Percentiles rank a stretch among this genome's conserved stretches.
Evolutionary conservation across 345 rosid genomes (phyloP).

Genomic region (Lepidium sativum): DNA sequence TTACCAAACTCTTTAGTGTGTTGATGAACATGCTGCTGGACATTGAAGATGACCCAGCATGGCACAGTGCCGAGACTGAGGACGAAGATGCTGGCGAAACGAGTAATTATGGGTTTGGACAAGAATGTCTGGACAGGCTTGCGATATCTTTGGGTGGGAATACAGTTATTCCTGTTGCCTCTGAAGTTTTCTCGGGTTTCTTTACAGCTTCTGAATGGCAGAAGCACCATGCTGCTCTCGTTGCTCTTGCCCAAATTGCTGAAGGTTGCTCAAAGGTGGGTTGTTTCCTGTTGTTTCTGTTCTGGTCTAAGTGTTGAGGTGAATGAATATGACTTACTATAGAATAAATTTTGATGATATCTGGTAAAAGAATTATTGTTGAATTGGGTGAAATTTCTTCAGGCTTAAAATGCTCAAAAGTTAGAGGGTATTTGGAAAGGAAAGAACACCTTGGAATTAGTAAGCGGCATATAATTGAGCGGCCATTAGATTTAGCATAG

Average conservation of each 20-base stretch:
- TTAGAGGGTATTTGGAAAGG: neutral
- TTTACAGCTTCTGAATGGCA: constrained; percentile 62
- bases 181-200: constrained; percentile 40
- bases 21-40: constrained; percentile 58
- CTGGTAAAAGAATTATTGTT: neutral
- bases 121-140: constrained; percentile 64
- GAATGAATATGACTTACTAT: neutral
- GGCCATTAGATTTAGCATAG: neutral
- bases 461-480: neutral
- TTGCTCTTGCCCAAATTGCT: constrained; percentile 65
- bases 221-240: constrained; percentile 62
- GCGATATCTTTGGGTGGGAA: constrained; percentile 59
- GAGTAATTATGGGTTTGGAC: constrained; percentile 57
- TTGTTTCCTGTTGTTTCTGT: neutral
- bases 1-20: constrained; percentile 44
- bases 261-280: constrained; percentile 71
- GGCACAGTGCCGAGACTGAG: constrained; percentile 53
- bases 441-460: neutral
- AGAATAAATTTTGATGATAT: neutral
- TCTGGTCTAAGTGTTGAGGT: neutral
- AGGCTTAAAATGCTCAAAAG: neutral
- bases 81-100: constrained; percentile 63
- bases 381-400: neutral
- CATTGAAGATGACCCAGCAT: constrained; percentile 56
- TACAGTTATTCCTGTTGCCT: constrained; percentile 59